Evolutionary conservation across 2,329 filamentous ascomycete species (phyloP).

Genomic region (Apiospora aurea): DNA sequence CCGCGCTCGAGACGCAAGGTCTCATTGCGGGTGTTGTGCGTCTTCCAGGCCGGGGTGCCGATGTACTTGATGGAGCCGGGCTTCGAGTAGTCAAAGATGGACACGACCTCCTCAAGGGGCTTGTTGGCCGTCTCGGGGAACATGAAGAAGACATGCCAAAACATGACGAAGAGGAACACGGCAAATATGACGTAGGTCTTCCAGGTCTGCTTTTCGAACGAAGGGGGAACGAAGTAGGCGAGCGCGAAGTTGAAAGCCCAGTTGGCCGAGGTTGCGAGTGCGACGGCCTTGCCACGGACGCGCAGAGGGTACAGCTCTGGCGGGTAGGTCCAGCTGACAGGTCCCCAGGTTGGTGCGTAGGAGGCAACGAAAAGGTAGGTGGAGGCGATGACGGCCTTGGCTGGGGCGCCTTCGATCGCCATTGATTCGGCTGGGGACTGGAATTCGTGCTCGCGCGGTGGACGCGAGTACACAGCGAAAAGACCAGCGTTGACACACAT

Average conservation of each 20-base stretch:
- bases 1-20: conserved; percentile 44
- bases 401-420: conserved; percentile 54
- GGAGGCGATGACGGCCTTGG: conserved; percentile 67
- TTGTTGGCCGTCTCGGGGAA: conserved; percentile 65
- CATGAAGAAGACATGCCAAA: conserved; percentile 59
- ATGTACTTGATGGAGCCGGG: conserved; percentile 47
- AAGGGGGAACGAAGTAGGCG: conserved; percentile 55
- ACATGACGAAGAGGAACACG: conserved; percentile 58
- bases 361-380: conserved; percentile 70
- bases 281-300: conserved; percentile 60
- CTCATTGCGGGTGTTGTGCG: conserved; percentile 44
- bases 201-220: conserved; percentile 56
- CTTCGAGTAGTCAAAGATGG: conserved; percentile 52
- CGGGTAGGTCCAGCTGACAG: conserved; percentile 53
- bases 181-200: conserved; percentile 60
- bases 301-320: conserved; percentile 55
- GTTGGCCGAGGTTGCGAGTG: conserved; percentile 58
- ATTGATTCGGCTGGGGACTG: conserved; percentile 53
- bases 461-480: conserved; percentile 50
- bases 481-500: conserved; percentile 55
- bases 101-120: conserved; percentile 60
- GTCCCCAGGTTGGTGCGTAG: conserved; percentile 54
- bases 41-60: conserved; percentile 52
- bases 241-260: conserved; percentile 60
- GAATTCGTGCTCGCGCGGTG: conserved; percentile 43